These are phyloP conservation scores for Davidsoniella eucalypti DNA, from an alignment of 2,329 filamentous ascomycete species.

Conservation along the genomic window DNA sequence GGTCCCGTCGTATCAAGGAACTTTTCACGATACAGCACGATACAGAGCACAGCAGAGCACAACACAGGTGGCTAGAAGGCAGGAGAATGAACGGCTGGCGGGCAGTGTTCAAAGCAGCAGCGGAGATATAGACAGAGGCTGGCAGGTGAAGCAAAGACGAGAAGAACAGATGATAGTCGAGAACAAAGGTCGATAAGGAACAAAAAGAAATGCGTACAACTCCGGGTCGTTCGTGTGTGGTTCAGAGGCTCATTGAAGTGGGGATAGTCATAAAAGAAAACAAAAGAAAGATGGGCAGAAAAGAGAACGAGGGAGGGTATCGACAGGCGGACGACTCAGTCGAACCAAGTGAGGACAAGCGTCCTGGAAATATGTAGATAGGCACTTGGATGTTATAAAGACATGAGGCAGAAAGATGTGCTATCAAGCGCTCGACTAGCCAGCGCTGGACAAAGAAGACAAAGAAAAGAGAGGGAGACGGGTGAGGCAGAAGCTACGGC, in stretches of 20 bases:
- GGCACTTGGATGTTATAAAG: constrained; percentile 9
- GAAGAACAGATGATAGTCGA: too few relatives aligned
- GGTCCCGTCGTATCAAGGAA: constrained; percentile 2
- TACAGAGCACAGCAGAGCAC: too few relatives aligned
- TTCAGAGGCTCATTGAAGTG: constrained; percentile 27
- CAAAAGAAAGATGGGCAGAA: constrained; percentile 19
- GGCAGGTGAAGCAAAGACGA: neutral
- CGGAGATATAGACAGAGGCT: constrained; percentile 13
- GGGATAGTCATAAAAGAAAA: constrained; percentile 15
- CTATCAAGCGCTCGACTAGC: constrained; percentile 5
- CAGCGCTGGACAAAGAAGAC: constrained; percentile 6
- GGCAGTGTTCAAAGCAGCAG: constrained; percentile 8
- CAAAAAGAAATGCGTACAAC: constrained; percentile 15
- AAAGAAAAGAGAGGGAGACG: constrained; percentile 4
- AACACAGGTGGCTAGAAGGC: neutral
- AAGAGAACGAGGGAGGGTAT: constrained; percentile 10
- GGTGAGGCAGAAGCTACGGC: neutral
- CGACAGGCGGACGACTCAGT: constrained; percentile 2
- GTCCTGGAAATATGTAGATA: neutral
- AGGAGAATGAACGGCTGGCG: too few relatives aligned
- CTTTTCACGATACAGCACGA: neutral
- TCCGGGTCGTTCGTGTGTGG: constrained; percentile 17
- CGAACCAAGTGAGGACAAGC: constrained; percentile 5
- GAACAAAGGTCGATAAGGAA: neutral
- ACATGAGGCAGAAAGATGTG: constrained; percentile 3